Evolutionary conservation across 495 filamentous ascomycete genomes (phyloP), one percentile per base, ranked within the genome.

Genomic region (Daldinia decipiens): DNA sequence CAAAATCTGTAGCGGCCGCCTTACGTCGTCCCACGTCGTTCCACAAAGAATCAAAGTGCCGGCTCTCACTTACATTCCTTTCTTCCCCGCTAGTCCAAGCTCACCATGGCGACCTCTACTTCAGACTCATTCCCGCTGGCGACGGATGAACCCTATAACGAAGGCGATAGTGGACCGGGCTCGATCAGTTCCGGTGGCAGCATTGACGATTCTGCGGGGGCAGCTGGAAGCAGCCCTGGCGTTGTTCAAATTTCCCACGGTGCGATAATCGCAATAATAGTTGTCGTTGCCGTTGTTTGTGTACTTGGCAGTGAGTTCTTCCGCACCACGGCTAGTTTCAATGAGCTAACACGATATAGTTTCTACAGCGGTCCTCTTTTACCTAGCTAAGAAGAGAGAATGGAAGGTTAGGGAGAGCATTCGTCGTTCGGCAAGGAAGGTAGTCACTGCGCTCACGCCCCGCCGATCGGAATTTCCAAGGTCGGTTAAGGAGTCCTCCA

Each of bases 231-330:
- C 21, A 80, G 80, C 52, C 78, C 79, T n/a, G 82, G 84, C 13
- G 81, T 80, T 15, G 79, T 87, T 68, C 77, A 76, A 27, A 72
- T 91, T 34, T 89, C 87, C 7, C 83, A 80, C 50, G 88, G 88
- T 12, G 88, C 81, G 1, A 77, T 91, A 60, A 82, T 87, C 45
- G 88, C 87, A 17, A 88, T 91, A 65, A 86, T 89, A 58, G 82
- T 88, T 1, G 85, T 90, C 2, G 87, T 88, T 21, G 82, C 84
- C 3, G 65, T 85, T 24, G 85, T 91, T 9, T 86, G 79, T 21
- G 67, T 89, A 8, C 73, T 86, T 61, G 89, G 88, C 71, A 86
- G 87, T 87, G 68, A 73, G 84, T 81, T 53, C n/a, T 38, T 43
- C 43, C 8, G 17, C 26, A 11, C 36, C 27, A 5, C 8, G 11